A percentile compares a stretch with the other conserved stretches of the same genome.
phyloP scores from a whole-genome alignment of 768 basidiomycete genomes.

The Boletellus emodensis region DNA sequence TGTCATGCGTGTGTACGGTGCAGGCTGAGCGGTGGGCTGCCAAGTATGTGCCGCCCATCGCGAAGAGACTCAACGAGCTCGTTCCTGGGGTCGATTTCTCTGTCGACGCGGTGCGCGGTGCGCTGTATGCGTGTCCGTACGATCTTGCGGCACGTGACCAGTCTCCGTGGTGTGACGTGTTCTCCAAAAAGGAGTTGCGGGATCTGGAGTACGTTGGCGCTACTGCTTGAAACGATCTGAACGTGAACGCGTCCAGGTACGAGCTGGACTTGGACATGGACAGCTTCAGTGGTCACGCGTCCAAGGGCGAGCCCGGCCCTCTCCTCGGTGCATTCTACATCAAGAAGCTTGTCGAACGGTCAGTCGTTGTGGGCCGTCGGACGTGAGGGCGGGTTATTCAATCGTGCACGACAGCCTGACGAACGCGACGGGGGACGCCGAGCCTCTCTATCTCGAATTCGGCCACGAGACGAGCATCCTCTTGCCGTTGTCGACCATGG shows the following conservation, averaged over 20 bases:
- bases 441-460: conserved; percentile 38
- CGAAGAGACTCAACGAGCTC: conserved; percentile 31
- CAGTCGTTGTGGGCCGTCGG: not conserved
- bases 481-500: conserved; percentile 37
- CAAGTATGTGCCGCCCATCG: conserved; percentile 35
- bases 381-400: not conserved
- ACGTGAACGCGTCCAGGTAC: conserved; percentile 24
- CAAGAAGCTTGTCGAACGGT: conserved; percentile 38
- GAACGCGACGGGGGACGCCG: conserved; percentile 34
- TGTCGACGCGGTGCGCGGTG: conserved; percentile 35
- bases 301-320: conserved; percentile 30
- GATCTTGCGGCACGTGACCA: conserved; percentile 34
- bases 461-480: conserved; percentile 42
- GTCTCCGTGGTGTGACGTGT: conserved; percentile 41
- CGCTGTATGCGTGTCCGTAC: conserved; percentile 41
- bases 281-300: conserved; percentile 35
- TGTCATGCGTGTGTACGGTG: not conserved
- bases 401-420: conserved; percentile 25
- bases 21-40: conserved; percentile 28
- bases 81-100: conserved; percentile 33
- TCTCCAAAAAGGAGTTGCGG: conserved; percentile 32
- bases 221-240: not conserved
- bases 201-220: conserved; percentile 33
- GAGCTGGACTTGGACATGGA: conserved; percentile 40
- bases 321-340: conserved; percentile 38